Evolutionary conservation across 1,284 basidiomycete species (phyloP), one percentile per base, ranked within the genome.

Genomic region (Rhodotorula sp.): DNA sequence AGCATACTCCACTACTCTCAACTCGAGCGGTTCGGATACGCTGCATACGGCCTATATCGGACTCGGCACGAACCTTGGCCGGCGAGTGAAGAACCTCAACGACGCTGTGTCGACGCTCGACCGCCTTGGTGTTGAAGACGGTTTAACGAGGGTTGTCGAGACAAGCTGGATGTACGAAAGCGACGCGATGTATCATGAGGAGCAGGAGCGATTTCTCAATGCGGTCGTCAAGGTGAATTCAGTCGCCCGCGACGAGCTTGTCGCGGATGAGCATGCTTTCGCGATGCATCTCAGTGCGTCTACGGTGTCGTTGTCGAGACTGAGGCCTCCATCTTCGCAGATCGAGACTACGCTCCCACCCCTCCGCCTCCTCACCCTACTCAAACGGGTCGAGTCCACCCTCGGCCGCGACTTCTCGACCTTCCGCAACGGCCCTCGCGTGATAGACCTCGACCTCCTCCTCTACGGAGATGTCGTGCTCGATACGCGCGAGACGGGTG

Each of bases 151-250:
- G 69, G 82, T 94, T 22, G 81, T 90, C 34, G 85, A 91, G 74
- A 94, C 92, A 0, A 94, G 92, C 78, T 92, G 94, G 81, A 81
- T 99, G 81, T 99, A 99, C 79, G 90, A 97, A 81, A 94, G 90
- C 27, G 84, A 88, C 29, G 93, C 96, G 0, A 98, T 98, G 96
- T 99, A 99, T 80, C 88, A 95, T 32, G 86, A 86, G 24, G 89
- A 96, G 72, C 95, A 99, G 80, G 90, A 90, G 32, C 81, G 84
- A 39, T 99, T 99, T 81, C 85, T 91, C 71, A 99, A 99, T 78
- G 91, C 91, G 67, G 92, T 90, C 15, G 90, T 94, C 74, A 84
- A 93, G 80, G 92, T 95, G 70, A 72, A 88, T 32, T 30, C 15
- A 13, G 34, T 49, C 20, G 29, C 19, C 17, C 34, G 30, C 22